These are phyloP conservation scores for Escallonia herrerae DNA, from an alignment of 129 eudicot species.

Conservation along the genomic window DNA sequence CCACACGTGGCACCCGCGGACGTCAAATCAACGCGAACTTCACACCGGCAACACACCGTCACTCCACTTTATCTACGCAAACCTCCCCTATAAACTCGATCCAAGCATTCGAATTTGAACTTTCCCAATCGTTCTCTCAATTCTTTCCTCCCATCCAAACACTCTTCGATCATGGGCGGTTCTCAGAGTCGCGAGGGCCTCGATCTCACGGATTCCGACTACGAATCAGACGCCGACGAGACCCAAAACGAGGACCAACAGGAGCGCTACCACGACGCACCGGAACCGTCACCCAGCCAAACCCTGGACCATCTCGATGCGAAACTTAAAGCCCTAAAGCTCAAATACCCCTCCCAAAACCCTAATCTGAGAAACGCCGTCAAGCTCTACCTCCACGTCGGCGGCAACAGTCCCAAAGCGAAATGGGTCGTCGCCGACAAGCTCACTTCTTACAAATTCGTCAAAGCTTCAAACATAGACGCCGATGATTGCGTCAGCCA, in stretches of 20 bases:
- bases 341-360: constrained; percentile 43
- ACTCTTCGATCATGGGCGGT: constrained; percentile 43
- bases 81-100: too few species aligned
- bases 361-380: constrained; percentile 40
- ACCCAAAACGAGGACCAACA: constrained; percentile 16
- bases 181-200: constrained; percentile 89
- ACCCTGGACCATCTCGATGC: constrained; percentile 60
- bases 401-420: constrained; percentile 79
- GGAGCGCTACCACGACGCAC: constrained; percentile 33
- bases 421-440: constrained; percentile 77
- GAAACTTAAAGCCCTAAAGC: constrained; percentile 52
- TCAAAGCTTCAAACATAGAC: constrained; percentile 29
- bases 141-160: neutral
- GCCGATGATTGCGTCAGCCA: constrained; percentile 21
- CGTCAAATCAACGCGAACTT: constrained; percentile 16
- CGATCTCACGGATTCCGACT: constrained; percentile 74
- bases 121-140: neutral
- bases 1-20: constrained; percentile 1
- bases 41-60: neutral
- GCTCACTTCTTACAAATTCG: constrained; percentile 35
- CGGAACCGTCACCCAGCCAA: constrained; percentile 20
- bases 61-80: neutral
- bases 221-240: constrained; percentile 25
- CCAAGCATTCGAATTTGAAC: neutral
- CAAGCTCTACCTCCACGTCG: constrained; percentile 73